phyloP scores from a whole-genome alignment of 1,139 yeast species.

The Protomyces gravidus region DNA sequence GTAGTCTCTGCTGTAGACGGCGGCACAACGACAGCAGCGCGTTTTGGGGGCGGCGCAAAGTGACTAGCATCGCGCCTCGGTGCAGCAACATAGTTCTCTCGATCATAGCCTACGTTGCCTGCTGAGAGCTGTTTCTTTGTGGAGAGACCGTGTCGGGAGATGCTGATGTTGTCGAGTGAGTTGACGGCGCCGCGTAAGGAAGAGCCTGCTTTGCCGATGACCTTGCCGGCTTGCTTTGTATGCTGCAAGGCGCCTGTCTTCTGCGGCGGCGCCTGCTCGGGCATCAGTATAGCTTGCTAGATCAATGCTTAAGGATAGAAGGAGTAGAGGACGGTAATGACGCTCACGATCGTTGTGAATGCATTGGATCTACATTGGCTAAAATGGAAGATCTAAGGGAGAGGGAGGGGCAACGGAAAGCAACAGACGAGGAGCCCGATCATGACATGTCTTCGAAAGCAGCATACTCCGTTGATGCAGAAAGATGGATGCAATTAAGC shows the following conservation, averaged over 20 bases:
- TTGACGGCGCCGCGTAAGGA: constrained; percentile 13
- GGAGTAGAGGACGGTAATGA: too few relatives aligned
- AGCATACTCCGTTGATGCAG: too few relatives aligned
- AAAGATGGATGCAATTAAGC: constrained; percentile 2
- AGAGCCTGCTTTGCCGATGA: constrained; percentile 23
- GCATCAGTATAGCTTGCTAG: too few relatives aligned
- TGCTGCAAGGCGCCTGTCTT: constrained; percentile 7
- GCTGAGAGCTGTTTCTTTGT: constrained; percentile 17
- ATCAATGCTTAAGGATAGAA: too few relatives aligned
- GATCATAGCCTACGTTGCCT: constrained; percentile 16
- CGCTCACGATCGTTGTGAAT: too few relatives aligned
- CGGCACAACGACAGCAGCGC: constrained; percentile 11
- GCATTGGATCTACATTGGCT: too few relatives aligned
- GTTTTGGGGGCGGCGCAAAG: constrained; percentile 23
- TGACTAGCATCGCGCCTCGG: constrained; percentile 25
- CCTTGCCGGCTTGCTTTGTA: not conserved
- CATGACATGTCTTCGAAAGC: too few relatives aligned
- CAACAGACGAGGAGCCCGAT: too few relatives aligned
- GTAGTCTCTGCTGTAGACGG: not conserved
- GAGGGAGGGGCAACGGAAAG: not conserved
- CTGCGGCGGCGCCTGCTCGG: constrained; percentile 2
- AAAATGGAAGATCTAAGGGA: not conserved
- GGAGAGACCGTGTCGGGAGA: constrained; percentile 12
- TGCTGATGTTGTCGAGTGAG: constrained; percentile 13
- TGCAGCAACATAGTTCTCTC: constrained; percentile 19